Evolutionary conservation across 1,284 basidiomycete genomes (phyloP), one percentile per base, ranked within the genome.

Genomic region (Fomitopsis palustris): DNA sequence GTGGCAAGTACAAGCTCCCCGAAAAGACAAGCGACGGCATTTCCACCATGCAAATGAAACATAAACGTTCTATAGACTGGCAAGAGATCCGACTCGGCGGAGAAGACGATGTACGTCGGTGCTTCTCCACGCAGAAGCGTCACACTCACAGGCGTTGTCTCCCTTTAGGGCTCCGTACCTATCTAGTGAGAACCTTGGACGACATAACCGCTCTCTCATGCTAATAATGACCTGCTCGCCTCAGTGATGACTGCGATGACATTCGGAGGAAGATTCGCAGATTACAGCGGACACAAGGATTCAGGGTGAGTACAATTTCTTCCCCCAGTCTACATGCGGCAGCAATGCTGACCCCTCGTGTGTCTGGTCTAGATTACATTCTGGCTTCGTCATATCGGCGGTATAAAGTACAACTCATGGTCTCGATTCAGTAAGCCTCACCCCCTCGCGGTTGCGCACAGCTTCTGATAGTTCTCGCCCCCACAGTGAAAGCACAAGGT

Each of bases 401-500:
- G 38, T 4, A 47, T 55, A 41, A 55, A 55, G 38, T 55, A 47
- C 31, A 55, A 55, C 27, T 47, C 54, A 14, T 55, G 31, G 53
- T 54, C 38, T 8, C 39, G 39, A 19, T 54, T 39, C 25, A 41
- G 53, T 54, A 21, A 29, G 53, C 25, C 2, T 7, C 10, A 33
- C 4, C 27, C 16, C 47, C 19, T 8, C 19, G 29, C 9, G 8
- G 1, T 35, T 8, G 33, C 12, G 14, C 21, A 3, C 21, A n/a
- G 12, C 25, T 8, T 12, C 23, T 7, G 35, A 37, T 14, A 12
- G 35, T 6, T 21, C 9, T 21, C 31, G 12, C 19, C 31, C 33
- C 4, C 49, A 21, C 25, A 52, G 49, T 52, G 49, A 52, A 52
- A 52, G 49, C 49, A 19, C 16, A 19, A 16, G 49, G 49, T 4